phyloP scores from a whole-genome alignment of 441 rosid genomes.

The Eruca vesicaria region DNA sequence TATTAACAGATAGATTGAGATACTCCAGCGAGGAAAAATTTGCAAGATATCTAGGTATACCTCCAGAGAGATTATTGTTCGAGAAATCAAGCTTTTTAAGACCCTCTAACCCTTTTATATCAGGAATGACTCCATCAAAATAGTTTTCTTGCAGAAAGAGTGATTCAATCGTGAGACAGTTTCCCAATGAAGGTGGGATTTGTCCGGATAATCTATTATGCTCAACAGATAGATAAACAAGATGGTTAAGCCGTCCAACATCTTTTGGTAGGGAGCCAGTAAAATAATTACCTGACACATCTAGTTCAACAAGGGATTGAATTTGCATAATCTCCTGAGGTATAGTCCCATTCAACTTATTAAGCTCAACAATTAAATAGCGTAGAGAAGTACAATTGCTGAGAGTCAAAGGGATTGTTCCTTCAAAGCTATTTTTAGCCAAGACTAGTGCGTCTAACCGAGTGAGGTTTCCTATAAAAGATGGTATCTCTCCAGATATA shows the following conservation, averaged over 20 bases:
- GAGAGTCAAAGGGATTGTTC: slow-evolving; percentile 14
- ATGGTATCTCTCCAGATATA: slow-evolving; percentile 37
- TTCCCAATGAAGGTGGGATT: too few relatives aligned
- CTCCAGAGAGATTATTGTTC: slow-evolving; percentile 1
- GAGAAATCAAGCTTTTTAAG: background rate
- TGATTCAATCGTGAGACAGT: background rate
- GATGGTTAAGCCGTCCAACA: too few relatives aligned
- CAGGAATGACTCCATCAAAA: slow-evolving; percentile 23
- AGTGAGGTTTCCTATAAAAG: slow-evolving; percentile 2
- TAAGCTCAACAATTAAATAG: background rate
- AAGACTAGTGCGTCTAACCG: background rate
- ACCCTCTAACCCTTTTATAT: background rate
- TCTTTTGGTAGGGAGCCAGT: too few relatives aligned
- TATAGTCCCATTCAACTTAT: slow-evolving; percentile 16
- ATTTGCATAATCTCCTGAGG: too few relatives aligned
- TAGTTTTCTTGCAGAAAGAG: background rate
- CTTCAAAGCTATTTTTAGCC: slow-evolving; percentile 10
- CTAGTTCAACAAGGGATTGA: too few relatives aligned
- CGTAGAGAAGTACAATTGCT: background rate
- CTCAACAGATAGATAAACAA: too few relatives aligned
- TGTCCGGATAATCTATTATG: too few relatives aligned
- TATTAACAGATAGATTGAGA: slow-evolving; percentile 10
- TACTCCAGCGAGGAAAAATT: slow-evolving; percentile 1
- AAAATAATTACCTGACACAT: too few relatives aligned
- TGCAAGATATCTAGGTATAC: slow-evolving; percentile 1